phyloP scores from a whole-genome alignment of 1,284 basidiomycete genomes.

The Puccinia hordei region DNA sequence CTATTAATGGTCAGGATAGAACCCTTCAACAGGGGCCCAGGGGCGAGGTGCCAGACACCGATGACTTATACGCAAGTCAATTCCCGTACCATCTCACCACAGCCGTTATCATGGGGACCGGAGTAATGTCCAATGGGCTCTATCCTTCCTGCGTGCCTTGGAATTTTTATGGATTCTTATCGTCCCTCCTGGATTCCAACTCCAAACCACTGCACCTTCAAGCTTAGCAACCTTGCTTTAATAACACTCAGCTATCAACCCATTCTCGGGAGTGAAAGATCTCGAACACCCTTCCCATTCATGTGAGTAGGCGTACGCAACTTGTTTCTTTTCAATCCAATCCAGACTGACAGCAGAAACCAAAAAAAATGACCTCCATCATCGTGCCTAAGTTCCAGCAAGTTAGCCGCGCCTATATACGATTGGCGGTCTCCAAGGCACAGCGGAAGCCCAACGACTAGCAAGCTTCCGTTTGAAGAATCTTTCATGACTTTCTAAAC shows the following conservation, averaged over 20 bases:
- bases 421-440: not conserved
- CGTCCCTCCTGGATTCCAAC: not conserved
- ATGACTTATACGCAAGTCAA: not conserved
- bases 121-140: not conserved
- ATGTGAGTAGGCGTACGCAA: not conserved
- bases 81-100: not conserved
- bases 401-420: not conserved
- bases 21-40: not conserved
- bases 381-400: not conserved
- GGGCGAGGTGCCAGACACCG: slow-evolving; percentile 15
- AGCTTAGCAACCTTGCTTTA: not conserved
- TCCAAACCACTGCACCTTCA: not conserved
- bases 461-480: not conserved
- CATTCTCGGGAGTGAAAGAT: not conserved
- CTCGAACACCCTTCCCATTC: slow-evolving; percentile 13
- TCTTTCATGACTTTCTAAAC: not conserved
- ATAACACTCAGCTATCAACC: not conserved
- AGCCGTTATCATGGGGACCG: slow-evolving; percentile 19
- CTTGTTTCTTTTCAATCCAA: not conserved
- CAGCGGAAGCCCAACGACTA: not conserved
- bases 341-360: not conserved
- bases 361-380: not conserved
- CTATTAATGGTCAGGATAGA: not conserved
- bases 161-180: not conserved
- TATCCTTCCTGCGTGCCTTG: not conserved